Evolutionary conservation across 108 stramenopile species (phyloP), one percentile per base, ranked within the genome.

Genomic region (Fragilaria crotonensis): DNA sequence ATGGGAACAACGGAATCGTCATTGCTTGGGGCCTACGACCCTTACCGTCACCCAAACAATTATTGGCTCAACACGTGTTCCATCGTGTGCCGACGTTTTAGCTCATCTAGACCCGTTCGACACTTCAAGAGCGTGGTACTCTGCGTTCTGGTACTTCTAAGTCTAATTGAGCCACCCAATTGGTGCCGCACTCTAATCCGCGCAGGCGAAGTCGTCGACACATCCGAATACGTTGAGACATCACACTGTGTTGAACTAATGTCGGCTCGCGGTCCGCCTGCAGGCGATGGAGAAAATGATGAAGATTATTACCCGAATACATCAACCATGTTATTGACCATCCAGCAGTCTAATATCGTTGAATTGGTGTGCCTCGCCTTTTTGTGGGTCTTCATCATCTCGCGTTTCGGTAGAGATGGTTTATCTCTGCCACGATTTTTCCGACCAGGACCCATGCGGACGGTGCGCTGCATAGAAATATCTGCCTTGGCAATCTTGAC

Each of bases 131-230:
- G 61, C 18, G 22, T 52, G 0, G 53, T 59, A 0, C 56, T 67
- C 30, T 80, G 78, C 80, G 36, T 59, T 5, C 55, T 83, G 20
- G 73, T 84, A 21, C 28, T 83, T 36, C 54, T 90, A 25, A 65
- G 71, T 11, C 81, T 85, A 50, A 32, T 86, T 31, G 89, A 90
- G 48, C 89, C 89, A 18, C 89, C 89, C 2, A 29, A 44, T 45
- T 90, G 89, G 89, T 90, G 89, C 67, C 74, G 70, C 31, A 48
- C 26, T 29, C 48, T 60, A 25, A 60, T 68, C 26, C 30, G 30
- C 33, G 36, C 36, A 33, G 11, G 11, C 7, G 14, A 41, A 41
- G 7, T 14, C 36, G 59, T 60, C 2, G 41, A 11, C 17, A 33
- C 30, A 25, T 30, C 54, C 17, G 52, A 70, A 19, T 58, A 50